phyloP scores from a whole-genome alignment of 2,329 filamentous ascomycete genomes.

The Pseudogymnoascus sp. region DNA sequence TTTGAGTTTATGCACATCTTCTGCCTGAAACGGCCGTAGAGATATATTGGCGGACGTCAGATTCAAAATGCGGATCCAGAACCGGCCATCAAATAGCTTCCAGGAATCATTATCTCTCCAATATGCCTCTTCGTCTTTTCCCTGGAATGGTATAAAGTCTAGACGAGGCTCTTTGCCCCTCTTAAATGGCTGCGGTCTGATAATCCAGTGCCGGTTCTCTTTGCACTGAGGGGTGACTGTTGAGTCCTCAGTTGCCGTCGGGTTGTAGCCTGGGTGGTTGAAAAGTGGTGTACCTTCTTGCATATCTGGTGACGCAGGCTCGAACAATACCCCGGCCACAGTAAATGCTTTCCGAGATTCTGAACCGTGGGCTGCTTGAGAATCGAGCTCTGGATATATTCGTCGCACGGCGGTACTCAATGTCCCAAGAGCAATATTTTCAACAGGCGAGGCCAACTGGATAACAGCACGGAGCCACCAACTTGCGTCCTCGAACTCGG shows the following conservation, averaged over 20 bases:
- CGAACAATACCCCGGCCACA: not conserved
- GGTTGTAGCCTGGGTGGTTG: constrained; percentile 12
- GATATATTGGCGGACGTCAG: not conserved
- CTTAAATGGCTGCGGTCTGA: not conserved
- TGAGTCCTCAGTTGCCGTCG: not conserved
- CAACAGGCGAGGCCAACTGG: constrained; percentile 41
- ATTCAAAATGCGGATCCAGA: constrained; percentile 46
- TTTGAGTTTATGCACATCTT: constrained; percentile 18
- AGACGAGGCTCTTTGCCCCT: constrained; percentile 32
- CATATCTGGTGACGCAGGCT: no score
- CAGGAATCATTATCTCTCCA: constrained; percentile 19
- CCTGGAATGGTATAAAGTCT: constrained; percentile 37
- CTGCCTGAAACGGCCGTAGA: constrained; percentile 18
- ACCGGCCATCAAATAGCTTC: constrained; percentile 50
- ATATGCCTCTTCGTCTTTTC: not conserved
- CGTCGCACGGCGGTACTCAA: constrained; percentile 34
- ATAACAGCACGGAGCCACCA: constrained; percentile 30
- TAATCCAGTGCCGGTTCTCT: not conserved
- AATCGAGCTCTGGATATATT: constrained; percentile 33
- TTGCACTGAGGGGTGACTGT: not conserved
- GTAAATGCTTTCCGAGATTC: not conserved
- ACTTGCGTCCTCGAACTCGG: not conserved
- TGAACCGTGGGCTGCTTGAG: not conserved
- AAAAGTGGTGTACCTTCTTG: no score
- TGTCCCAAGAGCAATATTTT: constrained; percentile 36